Base-by-base conservation (phyloP, 2,329 filamentous ascomycete genomes). In the Helotiales sp. region DNA sequence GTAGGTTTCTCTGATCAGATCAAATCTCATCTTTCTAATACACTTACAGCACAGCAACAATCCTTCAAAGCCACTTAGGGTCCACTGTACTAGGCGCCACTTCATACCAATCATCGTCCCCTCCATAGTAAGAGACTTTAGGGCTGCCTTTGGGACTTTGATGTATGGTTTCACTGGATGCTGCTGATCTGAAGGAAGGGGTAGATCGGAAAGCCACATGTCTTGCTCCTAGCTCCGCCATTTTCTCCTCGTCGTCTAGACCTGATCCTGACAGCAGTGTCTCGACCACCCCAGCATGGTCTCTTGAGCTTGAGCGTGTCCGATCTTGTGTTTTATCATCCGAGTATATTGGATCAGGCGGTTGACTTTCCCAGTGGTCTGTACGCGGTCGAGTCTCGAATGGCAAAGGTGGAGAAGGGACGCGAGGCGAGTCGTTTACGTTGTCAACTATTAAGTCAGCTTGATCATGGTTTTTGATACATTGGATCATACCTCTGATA, bases 201-300 rank as follows among this genome's bases (percentile, higher is more conserved):
- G 58, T 60, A 17, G 57, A 36, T 34, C 56, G 47, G 30, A 61
- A 61, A 1, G 34, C 57, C 13, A 61, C 60, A 33, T 62, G 57
- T 51, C 52, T 51, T 4, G 48, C 50, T 25, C 55, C 57, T 24
- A 13, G 25, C 40, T 57, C 57, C 31, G 50, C 47, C 36, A 47
- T 29, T 22, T 30, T 57, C 31, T 60, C 58, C 31, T 34, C 6
- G 19, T 54, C 54, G 7, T 49, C 40, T 24, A 54, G 25, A 30
- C 55, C 42, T 12, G 50, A 40, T n/a, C 22, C 19, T 19, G 55
- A 54, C 15, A 53, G 10, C 50, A 29, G 30, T 33, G 24, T 52
- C 36, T 25, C 29, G 3, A 31, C 24, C 31, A 48, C 38, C 15
- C 15, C 13, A 24, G 29, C 25, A 46, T 22, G 49, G 25, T 47